Base-by-base conservation (phyloP, 441 rosid genomes). In the Flueggea neowawraea region DNA sequence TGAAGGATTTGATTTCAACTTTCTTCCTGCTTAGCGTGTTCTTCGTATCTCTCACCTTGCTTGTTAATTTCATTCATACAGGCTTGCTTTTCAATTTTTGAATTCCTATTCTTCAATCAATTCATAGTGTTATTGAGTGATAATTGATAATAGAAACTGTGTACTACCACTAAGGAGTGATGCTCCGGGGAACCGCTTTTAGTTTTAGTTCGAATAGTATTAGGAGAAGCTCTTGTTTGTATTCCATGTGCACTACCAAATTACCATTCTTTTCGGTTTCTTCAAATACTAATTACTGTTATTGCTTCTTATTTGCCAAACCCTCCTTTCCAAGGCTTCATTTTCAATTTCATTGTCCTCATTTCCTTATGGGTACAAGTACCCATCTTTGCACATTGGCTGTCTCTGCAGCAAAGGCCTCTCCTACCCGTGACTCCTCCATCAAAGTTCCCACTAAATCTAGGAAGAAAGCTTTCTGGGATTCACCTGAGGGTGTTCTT, bases 401-500 rank as follows among this genome's bases (percentile, higher is more conserved):
- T 6, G 14, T 54, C 10, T 64, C 82, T 61, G 73, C 76, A 48
- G 66, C 62, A 53, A 14, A 11, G 5, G n/a, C 50, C 50, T 64
- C 75, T 32, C 48, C 60, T 6, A 28, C 63, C 59, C 36, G 59
- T 49, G 71, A 75, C 11, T 66, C 80, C 50, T 67, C 70, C 48
- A 44, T 52, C 52, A 54, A 50, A 8, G n/a, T 73, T 54, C 83
- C 87, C 43, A 72, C 57, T 22, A 88, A 77, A 62, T 64, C 67
- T 11, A 82, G 33, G 74, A 90, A 65, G 79, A 85, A 78, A 78
- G 82, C 77, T 22, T 68, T 52, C 2, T 78, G 71, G 47, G 88
- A 86, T 57, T 79, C 84, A 33, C 97, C 96, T 9, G 90, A 84
- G 73, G 57, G 71, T 28, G 16, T 77, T 58, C 78, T 90, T 41